Percentiles rank a stretch among this genome's conserved stretches.
These are phyloP conservation scores for Sequoia sempervirens DNA, from an alignment of 75 land plant genomes.

Conservation along the genomic window DNA sequence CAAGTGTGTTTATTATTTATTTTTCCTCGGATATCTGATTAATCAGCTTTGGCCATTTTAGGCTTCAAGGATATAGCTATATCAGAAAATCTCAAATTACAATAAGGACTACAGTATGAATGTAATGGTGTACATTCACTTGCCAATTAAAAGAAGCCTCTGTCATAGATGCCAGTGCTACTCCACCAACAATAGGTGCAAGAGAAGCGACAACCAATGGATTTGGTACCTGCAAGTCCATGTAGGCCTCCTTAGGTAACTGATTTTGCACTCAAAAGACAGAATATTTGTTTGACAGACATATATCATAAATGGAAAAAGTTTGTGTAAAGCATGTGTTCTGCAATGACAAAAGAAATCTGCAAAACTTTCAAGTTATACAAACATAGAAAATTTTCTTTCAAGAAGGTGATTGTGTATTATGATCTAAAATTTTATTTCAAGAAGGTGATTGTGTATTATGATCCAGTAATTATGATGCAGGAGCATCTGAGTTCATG, in stretches of 20 bases:
- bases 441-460: not conserved
- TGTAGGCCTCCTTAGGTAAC: not conserved
- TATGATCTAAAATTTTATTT: not conserved
- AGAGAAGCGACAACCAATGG: conserved; percentile 67
- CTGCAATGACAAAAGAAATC: not conserved
- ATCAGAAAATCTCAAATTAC: not conserved
- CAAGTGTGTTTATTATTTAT: not conserved
- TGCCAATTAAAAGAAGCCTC: conserved; percentile 97
- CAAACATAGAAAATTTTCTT: not conserved
- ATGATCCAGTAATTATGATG: not conserved
- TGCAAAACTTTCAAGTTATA: not conserved
- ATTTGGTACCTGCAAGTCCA: conserved; percentile 57
- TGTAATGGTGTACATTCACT: conserved; percentile 4
- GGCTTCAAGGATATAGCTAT: not conserved
- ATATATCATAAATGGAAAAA: not conserved
- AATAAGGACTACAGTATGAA: not conserved
- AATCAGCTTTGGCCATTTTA: not conserved
- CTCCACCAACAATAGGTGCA: conserved; percentile 93
- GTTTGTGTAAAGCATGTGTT: not conserved
- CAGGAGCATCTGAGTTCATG: too few relatives aligned
- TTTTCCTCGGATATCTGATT: not conserved
- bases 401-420: not conserved
- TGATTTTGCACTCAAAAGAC: not conserved
- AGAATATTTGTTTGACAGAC: not conserved
- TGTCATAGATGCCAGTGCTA: conserved; percentile 84